Percentiles rank a stretch among this genome's conserved stretches.
Conservation (phyloP, 371 early-diverging fungal genomes). For the Mortierella sp. region DNA sequence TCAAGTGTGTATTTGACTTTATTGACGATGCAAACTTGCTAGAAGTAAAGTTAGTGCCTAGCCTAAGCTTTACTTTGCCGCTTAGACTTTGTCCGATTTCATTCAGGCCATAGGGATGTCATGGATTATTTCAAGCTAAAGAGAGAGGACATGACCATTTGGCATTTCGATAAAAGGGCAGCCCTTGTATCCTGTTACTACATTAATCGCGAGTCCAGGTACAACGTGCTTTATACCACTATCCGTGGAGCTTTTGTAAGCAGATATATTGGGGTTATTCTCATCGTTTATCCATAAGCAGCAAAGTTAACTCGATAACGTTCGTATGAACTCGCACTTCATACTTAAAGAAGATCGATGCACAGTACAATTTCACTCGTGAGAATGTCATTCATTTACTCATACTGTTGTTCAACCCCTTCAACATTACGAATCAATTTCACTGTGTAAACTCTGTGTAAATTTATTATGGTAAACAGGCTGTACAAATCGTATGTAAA, state of each 20-base stretch:
- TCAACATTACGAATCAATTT: too few relatives aligned
- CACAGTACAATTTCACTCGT: too few relatives aligned
- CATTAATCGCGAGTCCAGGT: conserved; percentile 76
- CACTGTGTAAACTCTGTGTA: too few relatives aligned
- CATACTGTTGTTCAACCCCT: too few relatives aligned
- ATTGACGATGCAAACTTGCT: too few relatives aligned
- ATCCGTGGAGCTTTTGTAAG: conserved; percentile 89
- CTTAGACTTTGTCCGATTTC: conserved; percentile 75
- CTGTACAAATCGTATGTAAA: too few relatives aligned
- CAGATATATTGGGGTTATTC: not conserved
- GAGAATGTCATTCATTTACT: too few relatives aligned
- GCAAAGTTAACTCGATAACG: too few relatives aligned
- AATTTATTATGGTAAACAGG: too few relatives aligned
- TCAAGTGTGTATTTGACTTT: conserved; percentile 27
- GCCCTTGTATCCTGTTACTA: conserved; percentile 87
- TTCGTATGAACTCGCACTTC: too few relatives aligned
- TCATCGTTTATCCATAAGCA: too few relatives aligned
- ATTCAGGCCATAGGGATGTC: conserved; percentile 80
- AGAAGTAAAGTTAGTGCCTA: not conserved
- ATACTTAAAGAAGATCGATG: too few relatives aligned
- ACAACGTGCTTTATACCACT: conserved; percentile 79
- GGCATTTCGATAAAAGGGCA: conserved; percentile 77
- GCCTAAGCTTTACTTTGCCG: conserved; percentile 37
- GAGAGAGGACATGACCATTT: conserved; percentile 80
- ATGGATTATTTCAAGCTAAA: conserved; percentile 76